Conservation (phyloP, 176 grass and related monocot species). For the Zea mays region Zm-B73-REFERENCE-NAM-5.0 NC_050102.1:124043001-124043500, state of each 20-base stretch:
- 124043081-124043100: no score
- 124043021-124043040: no score
- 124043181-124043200: no score
- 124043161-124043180: no score
- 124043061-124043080: no score
- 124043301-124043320: neutral
- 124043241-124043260: neutral
- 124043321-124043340: neutral
- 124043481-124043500: constrained; percentile 44
- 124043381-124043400: constrained; percentile 61
- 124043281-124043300: constrained; percentile 9
- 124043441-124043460: neutral
- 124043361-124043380: constrained; percentile 59
- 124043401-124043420: constrained; percentile 68
- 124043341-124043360: constrained; percentile 42
- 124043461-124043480: constrained; percentile 50
- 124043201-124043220: neutral
- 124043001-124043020: no score
- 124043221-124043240: neutral
- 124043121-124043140: no score
- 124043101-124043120: no score
- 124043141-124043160: no score
- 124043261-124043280: neutral
- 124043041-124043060: no score
- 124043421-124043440: constrained; percentile 59